Conservation (phyloP, 2,329 filamentous ascomycete species). For the Monosporascus ibericus region DNA sequence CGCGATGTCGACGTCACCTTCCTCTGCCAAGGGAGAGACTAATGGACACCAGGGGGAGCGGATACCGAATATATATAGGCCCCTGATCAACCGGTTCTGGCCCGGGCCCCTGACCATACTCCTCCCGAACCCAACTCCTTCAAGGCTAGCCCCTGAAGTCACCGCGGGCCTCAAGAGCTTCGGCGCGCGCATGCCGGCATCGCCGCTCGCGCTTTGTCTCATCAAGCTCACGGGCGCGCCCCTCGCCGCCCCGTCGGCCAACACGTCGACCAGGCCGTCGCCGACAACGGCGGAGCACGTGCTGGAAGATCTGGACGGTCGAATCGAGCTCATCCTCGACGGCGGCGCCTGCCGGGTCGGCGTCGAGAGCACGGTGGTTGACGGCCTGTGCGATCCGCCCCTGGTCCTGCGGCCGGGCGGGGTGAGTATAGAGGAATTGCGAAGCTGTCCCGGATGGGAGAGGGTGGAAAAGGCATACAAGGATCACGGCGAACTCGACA, state of each 20-base stretch:
- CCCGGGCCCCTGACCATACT: slow-evolving; percentile 90
- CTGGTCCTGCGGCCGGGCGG: slow-evolving; percentile 82
- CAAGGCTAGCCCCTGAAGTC: slow-evolving; percentile 79
- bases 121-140: slow-evolving; percentile 65
- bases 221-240: slow-evolving; percentile 73
- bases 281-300: slow-evolving; percentile 90
- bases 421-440: slow-evolving; percentile 73
- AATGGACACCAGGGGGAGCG: slow-evolving; percentile 25
- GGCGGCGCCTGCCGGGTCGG: slow-evolving; percentile 82
- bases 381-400: slow-evolving; percentile 77
- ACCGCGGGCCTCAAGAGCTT: slow-evolving; percentile 82
- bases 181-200: slow-evolving; percentile 83
- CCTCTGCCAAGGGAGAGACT: slow-evolving; percentile 15
- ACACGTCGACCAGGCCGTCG: slow-evolving; percentile 87
- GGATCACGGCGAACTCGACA: slow-evolving; percentile 63
- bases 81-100: slow-evolving; percentile 82
- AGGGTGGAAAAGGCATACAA: slow-evolving; percentile 70
- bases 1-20: slow-evolving; percentile 2
- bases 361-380: slow-evolving; percentile 94
- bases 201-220: slow-evolving; percentile 78
- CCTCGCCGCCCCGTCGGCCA: slow-evolving; percentile 87
- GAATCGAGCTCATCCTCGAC: slow-evolving; percentile 82
- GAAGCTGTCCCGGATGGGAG: slow-evolving; percentile 74
- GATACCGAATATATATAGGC: slow-evolving; percentile 69
- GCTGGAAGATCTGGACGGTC: slow-evolving; percentile 71